Evolutionary conservation across 2,329 filamentous ascomycete genomes (phyloP).

Genomic region (Zymoseptoria ardabiliae): DNA sequence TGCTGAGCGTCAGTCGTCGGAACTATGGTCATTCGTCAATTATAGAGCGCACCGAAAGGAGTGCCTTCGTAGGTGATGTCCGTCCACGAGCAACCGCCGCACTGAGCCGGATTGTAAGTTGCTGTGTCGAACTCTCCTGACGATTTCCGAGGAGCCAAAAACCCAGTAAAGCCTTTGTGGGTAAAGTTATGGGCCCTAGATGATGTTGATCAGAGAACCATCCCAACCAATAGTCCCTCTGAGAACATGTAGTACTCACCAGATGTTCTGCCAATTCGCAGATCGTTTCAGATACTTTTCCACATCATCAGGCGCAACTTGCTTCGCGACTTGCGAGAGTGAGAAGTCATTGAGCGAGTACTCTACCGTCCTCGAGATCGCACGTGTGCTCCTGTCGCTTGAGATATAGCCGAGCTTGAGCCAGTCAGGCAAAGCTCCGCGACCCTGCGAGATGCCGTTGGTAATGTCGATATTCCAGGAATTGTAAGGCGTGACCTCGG

Average conservation of each 20-base stretch:
- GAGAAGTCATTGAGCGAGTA: constrained; percentile 40
- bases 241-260: constrained; percentile 15
- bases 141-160: constrained; percentile 23
- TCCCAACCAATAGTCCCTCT: too few species aligned
- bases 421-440: constrained; percentile 38
- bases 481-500: constrained; percentile 27
- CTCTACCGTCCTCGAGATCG: constrained; percentile 37
- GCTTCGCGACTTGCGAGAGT: constrained; percentile 35
- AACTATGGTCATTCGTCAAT: background rate
- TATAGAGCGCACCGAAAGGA: constrained; percentile 23
- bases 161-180: constrained; percentile 30
- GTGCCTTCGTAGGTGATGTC: constrained; percentile 38
- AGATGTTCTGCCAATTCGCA: constrained; percentile 37
- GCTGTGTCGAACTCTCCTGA: constrained; percentile 26
- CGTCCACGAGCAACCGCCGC: constrained; percentile 36
- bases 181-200: constrained; percentile 27
- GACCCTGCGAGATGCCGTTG: constrained; percentile 36
- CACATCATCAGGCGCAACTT: constrained; percentile 34
- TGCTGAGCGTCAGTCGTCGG: background rate
- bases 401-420: constrained; percentile 37
- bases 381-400: constrained; percentile 29
- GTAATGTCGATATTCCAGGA: constrained; percentile 25
- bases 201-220: background rate
- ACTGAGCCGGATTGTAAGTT: constrained; percentile 36
- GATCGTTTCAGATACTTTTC: constrained; percentile 34